Conservation (phyloP, 164 flowering plant genomes). For the Dillenia turbinata region DNA sequence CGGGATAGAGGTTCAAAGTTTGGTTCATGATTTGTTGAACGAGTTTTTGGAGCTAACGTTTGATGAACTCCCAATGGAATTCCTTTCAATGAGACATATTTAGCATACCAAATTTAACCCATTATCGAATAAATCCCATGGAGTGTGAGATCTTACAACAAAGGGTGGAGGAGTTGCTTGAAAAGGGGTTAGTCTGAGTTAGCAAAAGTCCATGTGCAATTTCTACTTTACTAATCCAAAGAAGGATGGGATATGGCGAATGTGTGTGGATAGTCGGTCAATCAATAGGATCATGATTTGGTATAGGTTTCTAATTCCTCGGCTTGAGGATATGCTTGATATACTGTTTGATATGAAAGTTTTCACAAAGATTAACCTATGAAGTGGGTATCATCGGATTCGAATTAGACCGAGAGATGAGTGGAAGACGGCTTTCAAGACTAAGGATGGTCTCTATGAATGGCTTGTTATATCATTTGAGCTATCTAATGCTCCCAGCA, state of each 20-base stretch:
- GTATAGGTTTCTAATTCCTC: not conserved
- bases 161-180: not conserved
- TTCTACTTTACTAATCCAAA: not conserved
- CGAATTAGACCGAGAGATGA: not conserved
- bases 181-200: too few relatives aligned
- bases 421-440: slow-evolving; percentile 1
- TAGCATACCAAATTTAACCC: not conserved
- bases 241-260: slow-evolving; percentile 1
- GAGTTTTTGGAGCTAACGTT: too few relatives aligned
- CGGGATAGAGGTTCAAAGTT: too few relatives aligned
- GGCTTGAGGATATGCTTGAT: not conserved
- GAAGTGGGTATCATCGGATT: slow-evolving; percentile 1
- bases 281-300: slow-evolving; percentile 6
- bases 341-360: not conserved
- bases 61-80: not conserved
- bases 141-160: not conserved
- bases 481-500: slow-evolving; percentile 2
- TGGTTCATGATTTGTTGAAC: too few relatives aligned
- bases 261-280: slow-evolving; percentile 3
- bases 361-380: not conserved
- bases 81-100: too few relatives aligned
- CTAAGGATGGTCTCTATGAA: slow-evolving; percentile 1
- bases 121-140: not conserved
- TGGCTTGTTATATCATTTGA: not conserved
- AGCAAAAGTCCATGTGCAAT: not conserved